Base-by-base conservation (phyloP, 2,329 filamentous ascomycete species). In the Paraphaeosphaeria sporulosa region DNA sequence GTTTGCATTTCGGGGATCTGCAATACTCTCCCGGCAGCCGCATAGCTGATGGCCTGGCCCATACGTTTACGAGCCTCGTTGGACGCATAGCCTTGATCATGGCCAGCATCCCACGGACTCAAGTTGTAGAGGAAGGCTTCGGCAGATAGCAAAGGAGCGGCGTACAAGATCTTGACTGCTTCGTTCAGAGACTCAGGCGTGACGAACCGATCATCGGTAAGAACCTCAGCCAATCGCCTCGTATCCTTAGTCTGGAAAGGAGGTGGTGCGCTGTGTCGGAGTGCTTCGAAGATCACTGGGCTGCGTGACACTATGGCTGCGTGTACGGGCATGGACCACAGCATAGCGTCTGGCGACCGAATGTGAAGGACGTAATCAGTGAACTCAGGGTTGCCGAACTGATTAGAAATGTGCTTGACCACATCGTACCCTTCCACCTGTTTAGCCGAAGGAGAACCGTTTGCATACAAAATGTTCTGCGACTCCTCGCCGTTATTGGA, bases 11-110 rank as follows among this genome's bases (percentile, higher is more conserved):
- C 81, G 2, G 79, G 80, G 70, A 89, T 84, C 43, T 81, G 79
- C 17, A 92, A 79, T 42, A 87, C 78, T 52, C 85, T 80, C 0
- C 88, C 89, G 5, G 87, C 85, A 27, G 88, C 87, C 48, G 88
- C 84, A 68, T 90, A 90, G 25, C 87, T 86, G 21, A 92, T 76
- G 3, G 73, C 66, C 54, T 77, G 73, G 21, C 63, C 64, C 74
- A 78, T 78, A 42, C 76, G 76, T 52, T 65, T 71, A 12, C 68
- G 72, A 46, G 76, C 75, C 46, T 75, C 74, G 34, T 62, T 67
- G 25, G 67, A 70, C 8, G 63, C 58, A 4, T 69, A 61, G 5
- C 64, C 46, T 40, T 71, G 64, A 7, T 73, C 67, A 40, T 49
- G 63, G 6, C 71, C 71, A 15, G 65, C 61, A 36, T 66, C 65